Conservation (phyloP, 1,139 yeast genomes). For the Meyerozyma sp. region DNA sequence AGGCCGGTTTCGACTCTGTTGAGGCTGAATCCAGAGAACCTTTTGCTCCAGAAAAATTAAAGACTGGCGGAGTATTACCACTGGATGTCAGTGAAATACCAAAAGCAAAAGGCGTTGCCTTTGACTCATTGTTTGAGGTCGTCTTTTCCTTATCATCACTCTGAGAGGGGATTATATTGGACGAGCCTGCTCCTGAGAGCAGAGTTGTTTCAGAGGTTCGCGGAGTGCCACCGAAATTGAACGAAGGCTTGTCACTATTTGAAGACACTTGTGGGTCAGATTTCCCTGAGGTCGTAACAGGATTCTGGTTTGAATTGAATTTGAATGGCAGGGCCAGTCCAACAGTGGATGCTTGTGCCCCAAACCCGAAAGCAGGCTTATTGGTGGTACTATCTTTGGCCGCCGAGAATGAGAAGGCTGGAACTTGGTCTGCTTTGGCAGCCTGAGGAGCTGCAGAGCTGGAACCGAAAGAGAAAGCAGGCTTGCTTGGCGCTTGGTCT, state of each 20-base stretch:
- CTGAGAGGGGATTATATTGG: no score
- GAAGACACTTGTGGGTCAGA: neutral
- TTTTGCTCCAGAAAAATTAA: neutral
- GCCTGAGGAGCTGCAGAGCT: neutral
- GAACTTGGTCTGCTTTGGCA: neutral
- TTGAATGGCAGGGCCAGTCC: neutral
- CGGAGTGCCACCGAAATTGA: neutral
- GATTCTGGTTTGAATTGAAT: neutral
- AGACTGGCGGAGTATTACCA: neutral
- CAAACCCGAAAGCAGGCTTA: constrained; percentile 5
- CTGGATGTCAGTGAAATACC: neutral
- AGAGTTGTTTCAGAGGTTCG: neutral
- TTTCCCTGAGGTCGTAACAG: neutral
- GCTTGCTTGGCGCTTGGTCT: constrained; percentile 7
- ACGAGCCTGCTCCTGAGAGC: neutral
- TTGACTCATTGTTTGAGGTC: neutral
- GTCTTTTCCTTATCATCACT: neutral
- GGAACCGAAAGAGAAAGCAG: constrained; percentile 12
- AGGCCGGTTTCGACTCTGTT: constrained; percentile 16
- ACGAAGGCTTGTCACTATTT: neutral
- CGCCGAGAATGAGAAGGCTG: neutral
- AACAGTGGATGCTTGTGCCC: neutral
- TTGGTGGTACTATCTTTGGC: neutral
- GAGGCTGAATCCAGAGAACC: neutral
- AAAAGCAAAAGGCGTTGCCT: neutral